Conservation (phyloP, 495 filamentous ascomycete species). For the Cladorrhinum samala region DNA sequence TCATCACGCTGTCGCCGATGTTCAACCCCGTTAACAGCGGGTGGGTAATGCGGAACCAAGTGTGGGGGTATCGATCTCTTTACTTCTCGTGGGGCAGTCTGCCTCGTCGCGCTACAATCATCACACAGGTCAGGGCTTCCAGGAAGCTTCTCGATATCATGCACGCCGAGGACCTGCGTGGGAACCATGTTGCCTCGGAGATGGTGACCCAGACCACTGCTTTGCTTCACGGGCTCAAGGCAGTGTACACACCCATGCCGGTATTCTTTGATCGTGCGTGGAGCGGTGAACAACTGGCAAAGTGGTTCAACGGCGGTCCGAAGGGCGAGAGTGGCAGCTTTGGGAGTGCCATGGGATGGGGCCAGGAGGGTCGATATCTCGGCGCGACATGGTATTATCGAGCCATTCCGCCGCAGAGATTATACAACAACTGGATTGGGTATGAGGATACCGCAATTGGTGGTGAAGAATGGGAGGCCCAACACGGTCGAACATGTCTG, state of each 20-base stretch:
- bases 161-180: constrained; percentile 54
- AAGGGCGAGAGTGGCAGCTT: constrained; percentile 42
- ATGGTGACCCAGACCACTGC: constrained; percentile 62
- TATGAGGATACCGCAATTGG: constrained; percentile 47
- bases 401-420: constrained; percentile 43
- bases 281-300: constrained; percentile 47
- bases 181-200: constrained; percentile 60
- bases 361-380: constrained; percentile 48
- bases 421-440: constrained; percentile 61
- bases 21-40: constrained; percentile 58
- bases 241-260: constrained; percentile 61
- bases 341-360: constrained; percentile 45
- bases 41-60: constrained; percentile 56
- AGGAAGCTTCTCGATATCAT: constrained; percentile 58
- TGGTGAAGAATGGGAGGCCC: constrained; percentile 46
- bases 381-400: constrained; percentile 56
- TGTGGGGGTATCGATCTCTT: constrained; percentile 56
- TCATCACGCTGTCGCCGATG: constrained; percentile 64
- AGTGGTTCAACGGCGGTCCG: constrained; percentile 56
- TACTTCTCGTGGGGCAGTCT: constrained; percentile 42
- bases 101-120: constrained; percentile 59
- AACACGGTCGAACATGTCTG: constrained; percentile 47
- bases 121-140: constrained; percentile 59
- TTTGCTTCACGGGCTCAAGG: constrained; percentile 66
- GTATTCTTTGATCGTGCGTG: constrained; percentile 62